A percentile compares a stretch with the other conserved stretches of the same genome.
Evolutionary conservation across 495 filamentous ascomycete genomes (phyloP).

Genomic region (Pyrenula massariospora): DNA sequence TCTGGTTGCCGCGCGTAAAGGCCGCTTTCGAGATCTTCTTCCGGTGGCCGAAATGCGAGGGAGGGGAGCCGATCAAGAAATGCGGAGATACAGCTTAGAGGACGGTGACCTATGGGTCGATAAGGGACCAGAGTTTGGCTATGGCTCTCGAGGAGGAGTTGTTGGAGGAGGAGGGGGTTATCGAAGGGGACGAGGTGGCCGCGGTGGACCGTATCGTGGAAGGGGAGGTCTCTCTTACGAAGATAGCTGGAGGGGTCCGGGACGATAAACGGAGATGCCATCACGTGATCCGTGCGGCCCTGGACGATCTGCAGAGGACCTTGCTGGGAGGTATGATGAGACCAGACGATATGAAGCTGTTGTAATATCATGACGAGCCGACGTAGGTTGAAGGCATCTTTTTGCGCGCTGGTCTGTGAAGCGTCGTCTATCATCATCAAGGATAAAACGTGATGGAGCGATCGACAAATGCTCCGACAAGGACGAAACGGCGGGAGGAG

Average conservation of each 20-base stretch:
- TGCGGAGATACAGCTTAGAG: conserved; percentile 71
- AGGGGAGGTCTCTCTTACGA: background rate
- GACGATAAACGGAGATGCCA: background rate
- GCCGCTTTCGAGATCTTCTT: conserved; percentile 43
- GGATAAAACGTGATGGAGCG: no score
- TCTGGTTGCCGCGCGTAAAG: conserved; percentile 51
- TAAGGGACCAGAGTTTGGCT: conserved; percentile 55
- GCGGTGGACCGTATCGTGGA: background rate
- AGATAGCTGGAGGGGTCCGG: background rate
- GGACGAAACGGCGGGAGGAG: background rate
- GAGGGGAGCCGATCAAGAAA: conserved; percentile 45
- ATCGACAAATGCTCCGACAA: background rate
- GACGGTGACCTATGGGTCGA: conserved; percentile 60
- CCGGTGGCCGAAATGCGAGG: conserved; percentile 28
- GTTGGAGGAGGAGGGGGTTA: conserved; percentile 22
- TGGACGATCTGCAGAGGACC: no score
- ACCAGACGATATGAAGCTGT: no score
- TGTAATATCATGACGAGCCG: no score
- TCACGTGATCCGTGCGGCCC: background rate
- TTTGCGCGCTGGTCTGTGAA: no score
- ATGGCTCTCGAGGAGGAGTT: conserved; percentile 21
- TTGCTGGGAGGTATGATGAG: no score
- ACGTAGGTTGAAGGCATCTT: no score
- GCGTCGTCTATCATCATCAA: no score
- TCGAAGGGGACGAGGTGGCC: conserved; percentile 18